These are phyloP conservation scores for Pyrenochaeta sp. DNA, from an alignment of 2,329 filamentous ascomycete genomes.

Conservation along the genomic window DNA sequence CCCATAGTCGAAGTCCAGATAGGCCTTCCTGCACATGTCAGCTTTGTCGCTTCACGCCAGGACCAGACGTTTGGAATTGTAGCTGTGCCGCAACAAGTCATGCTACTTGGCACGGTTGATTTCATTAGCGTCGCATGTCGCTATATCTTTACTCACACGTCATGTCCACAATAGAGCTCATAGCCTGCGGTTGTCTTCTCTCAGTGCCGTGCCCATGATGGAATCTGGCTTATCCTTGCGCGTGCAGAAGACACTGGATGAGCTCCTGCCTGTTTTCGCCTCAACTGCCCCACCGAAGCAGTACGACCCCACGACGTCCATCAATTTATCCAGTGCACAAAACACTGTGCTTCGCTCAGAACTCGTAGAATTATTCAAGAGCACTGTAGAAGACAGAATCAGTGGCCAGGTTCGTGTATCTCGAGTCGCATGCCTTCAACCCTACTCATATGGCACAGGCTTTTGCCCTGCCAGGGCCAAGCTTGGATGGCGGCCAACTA, in stretches of 20 bases:
- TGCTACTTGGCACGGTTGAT: conserved; percentile 8
- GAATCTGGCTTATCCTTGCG: conserved; percentile 40
- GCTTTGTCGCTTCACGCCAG: conserved; percentile 6
- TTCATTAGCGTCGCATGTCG: neutral
- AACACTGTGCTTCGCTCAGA: conserved; percentile 39
- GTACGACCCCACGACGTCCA: conserved; percentile 17
- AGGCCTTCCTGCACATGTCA: conserved; percentile 11
- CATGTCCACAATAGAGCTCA: neutral
- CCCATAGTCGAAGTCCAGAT: neutral
- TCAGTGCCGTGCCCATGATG: conserved; percentile 17
- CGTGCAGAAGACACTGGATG: conserved; percentile 24
- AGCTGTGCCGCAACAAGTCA: conserved; percentile 17
- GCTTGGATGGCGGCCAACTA: conserved; percentile 26
- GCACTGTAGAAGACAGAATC: conserved; percentile 31
- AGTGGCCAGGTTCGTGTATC: conserved; percentile 23
- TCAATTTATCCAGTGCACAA: conserved; percentile 38
- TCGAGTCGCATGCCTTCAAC: neutral
- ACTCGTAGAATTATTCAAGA: conserved; percentile 39
- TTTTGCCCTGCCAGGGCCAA: conserved; percentile 26
- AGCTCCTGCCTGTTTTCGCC: conserved; percentile 18
- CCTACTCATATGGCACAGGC: conserved; percentile 18
- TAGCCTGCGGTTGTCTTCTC: neutral
- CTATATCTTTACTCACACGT: neutral
- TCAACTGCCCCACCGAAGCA: conserved; percentile 16
- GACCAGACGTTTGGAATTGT: conserved; percentile 14